Percentiles rank a stretch among this genome's conserved stretches.
These are phyloP conservation scores for Xerocomus spinulosus DNA, from an alignment of 768 basidiomycete genomes.

Conservation along the genomic window DNA sequence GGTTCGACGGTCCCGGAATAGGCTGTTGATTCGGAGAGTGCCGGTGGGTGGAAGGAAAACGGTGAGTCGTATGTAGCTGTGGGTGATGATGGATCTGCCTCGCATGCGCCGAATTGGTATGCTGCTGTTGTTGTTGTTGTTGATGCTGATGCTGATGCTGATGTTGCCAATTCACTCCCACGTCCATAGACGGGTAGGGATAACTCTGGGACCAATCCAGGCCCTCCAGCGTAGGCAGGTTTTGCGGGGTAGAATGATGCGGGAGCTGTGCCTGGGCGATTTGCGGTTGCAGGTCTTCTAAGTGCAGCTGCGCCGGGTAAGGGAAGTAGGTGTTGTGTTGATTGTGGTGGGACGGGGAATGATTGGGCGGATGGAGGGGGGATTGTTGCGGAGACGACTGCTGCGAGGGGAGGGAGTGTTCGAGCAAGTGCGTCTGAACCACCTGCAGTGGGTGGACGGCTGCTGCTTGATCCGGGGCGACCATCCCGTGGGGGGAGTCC, in stretches of 20 bases:
- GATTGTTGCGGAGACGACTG: slow-evolving; percentile 73
- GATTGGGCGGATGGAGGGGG: slow-evolving; percentile 39
- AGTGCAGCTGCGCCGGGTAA: slow-evolving; percentile 50
- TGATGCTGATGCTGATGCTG: slow-evolving; percentile 21
- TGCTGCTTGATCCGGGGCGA: slow-evolving; percentile 45
- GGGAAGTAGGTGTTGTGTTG: slow-evolving; percentile 50
- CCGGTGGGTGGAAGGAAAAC: slow-evolving; percentile 75
- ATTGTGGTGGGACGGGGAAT: slow-evolving; percentile 38
- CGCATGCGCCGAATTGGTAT: slow-evolving; percentile 27
- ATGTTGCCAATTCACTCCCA: slow-evolving; percentile 36
- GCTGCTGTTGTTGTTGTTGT: slow-evolving; percentile 29
- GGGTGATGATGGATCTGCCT: slow-evolving; percentile 30
- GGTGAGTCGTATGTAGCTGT: slow-evolving; percentile 52
- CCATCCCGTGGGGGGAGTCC: slow-evolving; percentile 38
- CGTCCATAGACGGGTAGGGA: slow-evolving; percentile 39
- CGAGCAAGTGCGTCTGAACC: slow-evolving; percentile 39
- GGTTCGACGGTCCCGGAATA: slow-evolving; percentile 30
- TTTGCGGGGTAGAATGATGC: slow-evolving; percentile 53
- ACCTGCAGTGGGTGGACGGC: slow-evolving; percentile 52
- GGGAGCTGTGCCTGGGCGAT: slow-evolving; percentile 69
- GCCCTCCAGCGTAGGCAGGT: slow-evolving; percentile 45
- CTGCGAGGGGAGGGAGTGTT: slow-evolving; percentile 70
- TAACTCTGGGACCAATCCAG: slow-evolving; percentile 50
- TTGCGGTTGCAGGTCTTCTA: slow-evolving; percentile 55
- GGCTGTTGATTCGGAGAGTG: slow-evolving; percentile 37